These are phyloP conservation scores for Trifolium dubium DNA, from an alignment of 306 rosid genomes.

Conservation along the genomic window DNA sequence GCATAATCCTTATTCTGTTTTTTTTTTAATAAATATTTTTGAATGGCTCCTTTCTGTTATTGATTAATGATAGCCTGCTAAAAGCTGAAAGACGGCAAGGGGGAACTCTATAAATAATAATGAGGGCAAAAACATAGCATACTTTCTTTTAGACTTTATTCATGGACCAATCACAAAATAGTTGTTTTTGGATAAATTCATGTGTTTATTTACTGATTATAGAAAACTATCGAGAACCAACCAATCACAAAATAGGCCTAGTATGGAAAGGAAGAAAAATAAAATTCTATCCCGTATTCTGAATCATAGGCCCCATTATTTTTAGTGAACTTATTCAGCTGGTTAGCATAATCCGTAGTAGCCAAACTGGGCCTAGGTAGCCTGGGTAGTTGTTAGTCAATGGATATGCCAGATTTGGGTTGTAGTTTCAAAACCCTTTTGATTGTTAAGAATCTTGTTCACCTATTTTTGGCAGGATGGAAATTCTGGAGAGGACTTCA, in stretches of 20 bases:
- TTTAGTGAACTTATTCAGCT: not conserved
- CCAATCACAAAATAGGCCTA: not conserved
- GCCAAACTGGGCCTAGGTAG: no score
- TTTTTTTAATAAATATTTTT: no score
- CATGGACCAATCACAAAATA: not conserved
- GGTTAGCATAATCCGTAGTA: not conserved
- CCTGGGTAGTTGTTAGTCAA: conserved; percentile 14
- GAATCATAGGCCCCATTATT: not conserved
- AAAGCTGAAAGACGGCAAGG: not conserved
- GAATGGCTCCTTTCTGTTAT: not conserved
- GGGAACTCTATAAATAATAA: not conserved
- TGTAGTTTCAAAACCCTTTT: conserved; percentile 28
- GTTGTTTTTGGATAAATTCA: not conserved
- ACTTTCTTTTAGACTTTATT: not conserved
- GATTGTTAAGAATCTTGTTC: conserved; percentile 30
- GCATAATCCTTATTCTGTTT: not conserved
- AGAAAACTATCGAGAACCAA: not conserved
- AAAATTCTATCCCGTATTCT: not conserved
- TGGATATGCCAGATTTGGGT: conserved; percentile 27
- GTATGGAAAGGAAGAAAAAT: not conserved
- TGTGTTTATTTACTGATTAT: not conserved
- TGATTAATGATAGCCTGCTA: not conserved
- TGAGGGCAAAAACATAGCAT: not conserved
- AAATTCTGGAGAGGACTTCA: conserved; percentile 91
- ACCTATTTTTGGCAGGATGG: conserved; percentile 71